phyloP scores from a whole-genome alignment of 2,329 filamentous ascomycete genomes.

The Stachybotrys elegans region DNA sequence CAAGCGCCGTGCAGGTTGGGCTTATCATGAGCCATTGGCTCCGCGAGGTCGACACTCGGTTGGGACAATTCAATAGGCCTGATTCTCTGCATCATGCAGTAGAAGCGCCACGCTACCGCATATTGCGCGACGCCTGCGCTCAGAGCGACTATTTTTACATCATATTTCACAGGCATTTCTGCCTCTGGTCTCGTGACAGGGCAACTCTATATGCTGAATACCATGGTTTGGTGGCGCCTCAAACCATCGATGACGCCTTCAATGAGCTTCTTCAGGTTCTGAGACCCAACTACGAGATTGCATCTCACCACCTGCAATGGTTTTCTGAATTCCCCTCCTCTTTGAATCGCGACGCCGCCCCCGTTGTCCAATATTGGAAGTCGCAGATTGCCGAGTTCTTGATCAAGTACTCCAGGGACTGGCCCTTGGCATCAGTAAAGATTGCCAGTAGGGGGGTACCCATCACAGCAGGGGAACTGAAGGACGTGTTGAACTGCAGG shows the following conservation, averaged over 20 bases:
- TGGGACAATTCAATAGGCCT: slow-evolving; percentile 12
- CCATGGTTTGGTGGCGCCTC: slow-evolving; percentile 10
- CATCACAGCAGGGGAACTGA: slow-evolving; percentile 20
- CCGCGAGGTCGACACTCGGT: slow-evolving; percentile 11
- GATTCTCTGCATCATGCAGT: slow-evolving; percentile 20
- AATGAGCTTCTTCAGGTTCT: slow-evolving; percentile 12
- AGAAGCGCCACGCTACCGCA: slow-evolving; percentile 43
- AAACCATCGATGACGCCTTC: slow-evolving; percentile 16
- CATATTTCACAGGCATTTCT: slow-evolving; percentile 61
- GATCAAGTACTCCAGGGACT: slow-evolving; percentile 12
- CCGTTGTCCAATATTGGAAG: not conserved
- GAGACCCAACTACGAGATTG: slow-evolving; percentile 16
- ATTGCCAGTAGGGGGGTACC: slow-evolving; percentile 19
- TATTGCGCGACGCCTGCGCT: slow-evolving; percentile 53
- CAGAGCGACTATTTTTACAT: slow-evolving; percentile 58
- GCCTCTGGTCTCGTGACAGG: slow-evolving; percentile 41
- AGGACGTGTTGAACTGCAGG: slow-evolving; percentile 15
- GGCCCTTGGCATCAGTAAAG: slow-evolving; percentile 12
- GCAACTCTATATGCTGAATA: slow-evolving; percentile 25
- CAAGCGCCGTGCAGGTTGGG: not conserved
- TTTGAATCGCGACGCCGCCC: not conserved
- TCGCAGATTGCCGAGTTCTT: slow-evolving; percentile 18
- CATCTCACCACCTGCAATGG: slow-evolving; percentile 18
- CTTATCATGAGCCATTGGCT: slow-evolving; percentile 5
- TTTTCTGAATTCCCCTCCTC: slow-evolving; percentile 21